A percentile compares a stretch with the other conserved stretches of the same genome.
phyloP scores from a whole-genome alignment of 2,329 filamentous ascomycete genomes.

The Verticillium nonalfalfae region DNA sequence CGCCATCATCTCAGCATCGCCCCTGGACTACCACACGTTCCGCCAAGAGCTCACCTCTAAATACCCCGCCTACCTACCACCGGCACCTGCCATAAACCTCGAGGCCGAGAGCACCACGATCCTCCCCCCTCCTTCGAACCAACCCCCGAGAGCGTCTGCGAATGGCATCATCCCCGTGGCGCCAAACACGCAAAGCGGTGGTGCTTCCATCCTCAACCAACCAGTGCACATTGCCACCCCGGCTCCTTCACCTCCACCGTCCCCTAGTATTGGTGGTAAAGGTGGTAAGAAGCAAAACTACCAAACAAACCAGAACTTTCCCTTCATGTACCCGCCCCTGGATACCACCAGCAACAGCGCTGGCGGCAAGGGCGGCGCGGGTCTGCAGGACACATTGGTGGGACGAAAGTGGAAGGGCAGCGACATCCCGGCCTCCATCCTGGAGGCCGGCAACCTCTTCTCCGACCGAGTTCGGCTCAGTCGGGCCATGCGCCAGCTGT shows the following conservation, averaged over 20 bases:
- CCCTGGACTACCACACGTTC: conserved; percentile 92
- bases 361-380: conserved; percentile 80
- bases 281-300: conserved; percentile 98
- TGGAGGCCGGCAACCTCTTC: conserved; percentile 91
- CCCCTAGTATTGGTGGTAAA: conserved; percentile 79
- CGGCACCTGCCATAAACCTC: conserved; percentile 72
- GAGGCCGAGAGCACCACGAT: conserved; percentile 90
- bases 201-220: conserved; percentile 83
- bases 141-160: conserved; percentile 55
- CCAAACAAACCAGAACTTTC: conserved; percentile 97
- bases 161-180: conserved; percentile 56
- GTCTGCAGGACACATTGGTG: conserved; percentile 72
- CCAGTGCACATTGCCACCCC: conserved; percentile 98
- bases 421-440: conserved; percentile 87
- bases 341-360: conserved; percentile 84
- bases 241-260: conserved; percentile 90
- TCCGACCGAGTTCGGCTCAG: conserved; percentile 87
- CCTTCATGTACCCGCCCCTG: conserved; percentile 91
- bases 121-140: conserved; percentile 75
- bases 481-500: conserved; percentile 83
- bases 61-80: conserved; percentile 93
- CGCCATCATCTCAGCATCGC: conserved; percentile 84
- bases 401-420: conserved; percentile 88
- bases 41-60: conserved; percentile 96
- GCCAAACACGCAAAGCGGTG: conserved; percentile 47